Evolutionary conservation across 75 land plant species (phyloP), one percentile per base, ranked within the genome.

Genomic region (Larix kaempferi): DNA sequence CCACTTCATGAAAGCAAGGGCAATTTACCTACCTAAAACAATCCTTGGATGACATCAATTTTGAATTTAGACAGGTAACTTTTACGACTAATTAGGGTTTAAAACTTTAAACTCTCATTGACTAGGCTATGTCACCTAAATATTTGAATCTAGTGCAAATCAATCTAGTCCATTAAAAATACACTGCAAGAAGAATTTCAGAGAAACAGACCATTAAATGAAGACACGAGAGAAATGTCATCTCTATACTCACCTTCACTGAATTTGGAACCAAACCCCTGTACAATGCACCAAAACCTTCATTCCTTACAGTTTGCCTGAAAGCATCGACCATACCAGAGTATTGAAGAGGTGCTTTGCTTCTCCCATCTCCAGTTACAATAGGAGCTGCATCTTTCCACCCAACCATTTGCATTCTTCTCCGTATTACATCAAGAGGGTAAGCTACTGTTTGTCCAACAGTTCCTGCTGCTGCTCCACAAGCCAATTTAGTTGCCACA

Each of bases 371-470:
- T 57, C 91, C 92, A 57, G 89, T 88, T 25, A 94, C 79, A 64
- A 95, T 59, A 17, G 92, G 82, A 33, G 93, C 80, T 75, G 95
- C 96, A 82, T 89, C 80, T 71, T 90, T 91, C 99, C 99, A 96
- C 26, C 99, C 99, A 37, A 86, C 96, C 99, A 96, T 96, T 83
- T 96, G 98, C 98, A 96, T 87, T 84, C 99, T 85, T 66, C 99
- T 67, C 25, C 99, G 91, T 11, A 96, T 83, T 23, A 96, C 99
- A 86, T 96, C 99, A 76, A 96, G 87, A 54, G 98, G 98, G 73
- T 95, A 95, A 35, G 98, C 98, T 66, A 95, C 90, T 29, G 98
- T 93, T 78, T 96, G 99, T n/a, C 97, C 99, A 66, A 91, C 87
- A 14, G 94, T 94, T 49, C 99, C 99, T 41, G 98, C 99, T 56